Base-by-base conservation (phyloP, 2,329 filamentous ascomycete genomes). In the Claviceps capensis region DNA sequence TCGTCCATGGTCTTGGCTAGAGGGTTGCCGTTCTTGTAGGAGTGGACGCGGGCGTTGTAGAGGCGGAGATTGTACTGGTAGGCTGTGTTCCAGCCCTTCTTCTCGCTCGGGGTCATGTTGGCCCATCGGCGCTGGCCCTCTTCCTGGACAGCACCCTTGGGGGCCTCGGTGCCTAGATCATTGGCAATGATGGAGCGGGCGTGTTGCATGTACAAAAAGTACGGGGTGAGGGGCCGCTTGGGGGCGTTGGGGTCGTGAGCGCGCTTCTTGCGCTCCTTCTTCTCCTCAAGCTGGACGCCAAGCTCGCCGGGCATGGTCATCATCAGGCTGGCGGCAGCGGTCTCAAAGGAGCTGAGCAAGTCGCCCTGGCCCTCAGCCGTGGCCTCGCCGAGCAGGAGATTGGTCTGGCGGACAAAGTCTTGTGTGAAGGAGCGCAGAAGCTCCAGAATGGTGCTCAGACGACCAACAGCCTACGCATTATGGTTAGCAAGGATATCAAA, bases 121-220 rank as follows among this genome's bases (percentile, higher is more conserved):
- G 82, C 78, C 91, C 91, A 96, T 62, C 90, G 81, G 61, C 82
- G 82, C 63, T 88, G 90, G 42, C 89, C 88, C 69, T 95, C 89
- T 54, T 87, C 82, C 64, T 89, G 85, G 48, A 97, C 86, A 53
- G 90, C 88, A 63, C 88, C 88, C 65, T 91, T 90, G 66, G 85
- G 84, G 7, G 83, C 82, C 54, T 81, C 77, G n/a, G 79, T 65
- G 22, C 85, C 86, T 11, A 95, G 77, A 60, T 94, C 88, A 37
- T 75, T 76, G 53, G 86, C 84, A 60, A 97, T 93, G 65, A 87
- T 84, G 49, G 83, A 79, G 48, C 93, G 86, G 57, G 88, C 88
- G 57, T 86, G 84, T 67, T 94, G 86, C 76, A 95, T 88, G 74
- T 89, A 97, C 55, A 96, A 74, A 75, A 97, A 95, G 74, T 94